Percentiles rank a stretch among this genome's conserved stretches.
Conservation (phyloP, 805 yeast genomes). For the Yamadazyma takamatsuzukensis region DNA sequence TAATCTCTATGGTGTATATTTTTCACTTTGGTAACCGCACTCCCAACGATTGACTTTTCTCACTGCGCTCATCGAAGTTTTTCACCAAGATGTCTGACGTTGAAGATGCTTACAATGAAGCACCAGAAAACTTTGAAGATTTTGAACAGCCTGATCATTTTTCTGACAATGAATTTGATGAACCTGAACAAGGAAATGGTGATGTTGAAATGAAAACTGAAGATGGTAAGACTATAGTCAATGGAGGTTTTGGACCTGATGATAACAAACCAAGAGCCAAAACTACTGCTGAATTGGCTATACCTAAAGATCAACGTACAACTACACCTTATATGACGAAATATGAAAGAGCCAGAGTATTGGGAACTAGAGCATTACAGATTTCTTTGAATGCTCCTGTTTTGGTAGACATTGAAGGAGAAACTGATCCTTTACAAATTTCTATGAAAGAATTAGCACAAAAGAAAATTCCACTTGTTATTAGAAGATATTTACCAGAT, state of each 20-base stretch:
- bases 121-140: slow-evolving; percentile 67
- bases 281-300: slow-evolving; percentile 75
- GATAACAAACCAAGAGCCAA: slow-evolving; percentile 51
- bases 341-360: slow-evolving; percentile 94
- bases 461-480: slow-evolving; percentile 90
- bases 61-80: slow-evolving; percentile 1
- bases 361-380: slow-evolving; percentile 96
- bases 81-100: slow-evolving; percentile 33
- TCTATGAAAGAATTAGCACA: slow-evolving; percentile 97
- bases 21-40: neutral
- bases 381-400: slow-evolving; percentile 99
- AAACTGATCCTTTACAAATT: slow-evolving; percentile 96
- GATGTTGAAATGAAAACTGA: slow-evolving; percentile 50
- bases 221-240: slow-evolving; percentile 70
- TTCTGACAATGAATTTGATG: slow-evolving; percentile 64
- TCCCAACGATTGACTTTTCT: neutral
- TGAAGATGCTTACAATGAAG: slow-evolving; percentile 62
- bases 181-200: slow-evolving; percentile 30
- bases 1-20: neutral
- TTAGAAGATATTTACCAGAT: slow-evolving; percentile 94
- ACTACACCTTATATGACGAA: slow-evolving; percentile 99
- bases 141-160: slow-evolving; percentile 78
- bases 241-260: slow-evolving; percentile 64
- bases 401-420: slow-evolving; percentile 96
- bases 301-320: slow-evolving; percentile 81